Evolutionary conservation across 2,329 filamentous ascomycete genomes (phyloP).

Genomic region (Decorospora gaudefroyi): DNA sequence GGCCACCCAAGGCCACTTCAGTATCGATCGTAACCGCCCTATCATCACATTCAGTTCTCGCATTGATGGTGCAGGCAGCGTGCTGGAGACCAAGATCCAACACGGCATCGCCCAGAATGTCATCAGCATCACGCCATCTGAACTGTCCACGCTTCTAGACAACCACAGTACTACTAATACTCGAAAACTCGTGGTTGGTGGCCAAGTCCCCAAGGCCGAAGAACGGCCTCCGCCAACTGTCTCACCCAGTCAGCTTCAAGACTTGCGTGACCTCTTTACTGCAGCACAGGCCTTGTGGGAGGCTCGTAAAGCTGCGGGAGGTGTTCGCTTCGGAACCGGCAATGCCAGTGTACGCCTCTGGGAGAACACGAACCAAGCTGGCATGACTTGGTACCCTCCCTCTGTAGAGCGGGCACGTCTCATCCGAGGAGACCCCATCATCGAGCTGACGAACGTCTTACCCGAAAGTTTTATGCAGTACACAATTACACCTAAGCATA

Average conservation of each 20-base stretch:
- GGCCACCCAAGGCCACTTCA: slow-evolving; percentile 58
- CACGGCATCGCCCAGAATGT: slow-evolving; percentile 61
- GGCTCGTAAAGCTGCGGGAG: slow-evolving; percentile 46
- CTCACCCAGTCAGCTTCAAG: slow-evolving; percentile 29
- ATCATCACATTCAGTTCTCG: slow-evolving; percentile 65
- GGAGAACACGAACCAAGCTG: slow-evolving; percentile 33
- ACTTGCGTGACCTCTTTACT: slow-evolving; percentile 45
- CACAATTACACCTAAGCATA: slow-evolving; percentile 32
- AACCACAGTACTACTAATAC: slow-evolving; percentile 38
- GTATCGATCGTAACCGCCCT: slow-evolving; percentile 58
- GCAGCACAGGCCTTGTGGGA: slow-evolving; percentile 42
- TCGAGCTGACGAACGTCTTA: slow-evolving; percentile 35
- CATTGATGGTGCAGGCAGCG: slow-evolving; percentile 56
- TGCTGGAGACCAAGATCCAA: slow-evolving; percentile 59
- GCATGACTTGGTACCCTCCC: slow-evolving; percentile 50
- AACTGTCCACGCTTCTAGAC: slow-evolving; percentile 38
- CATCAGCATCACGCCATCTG: slow-evolving; percentile 55
- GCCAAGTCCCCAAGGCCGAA: slow-evolving; percentile 12
- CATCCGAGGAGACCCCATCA: slow-evolving; percentile 52
- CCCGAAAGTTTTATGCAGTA: slow-evolving; percentile 13
- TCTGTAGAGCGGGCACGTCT: slow-evolving; percentile 45
- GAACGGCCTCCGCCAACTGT: slow-evolving; percentile 20
- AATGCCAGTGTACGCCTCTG: slow-evolving; percentile 45
- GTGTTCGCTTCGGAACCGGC: slow-evolving; percentile 40
- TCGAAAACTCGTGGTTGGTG: slow-evolving; percentile 35